phyloP scores from a whole-genome alignment of 805 yeast genomes.

The Clavispora phyllophila region DNA sequence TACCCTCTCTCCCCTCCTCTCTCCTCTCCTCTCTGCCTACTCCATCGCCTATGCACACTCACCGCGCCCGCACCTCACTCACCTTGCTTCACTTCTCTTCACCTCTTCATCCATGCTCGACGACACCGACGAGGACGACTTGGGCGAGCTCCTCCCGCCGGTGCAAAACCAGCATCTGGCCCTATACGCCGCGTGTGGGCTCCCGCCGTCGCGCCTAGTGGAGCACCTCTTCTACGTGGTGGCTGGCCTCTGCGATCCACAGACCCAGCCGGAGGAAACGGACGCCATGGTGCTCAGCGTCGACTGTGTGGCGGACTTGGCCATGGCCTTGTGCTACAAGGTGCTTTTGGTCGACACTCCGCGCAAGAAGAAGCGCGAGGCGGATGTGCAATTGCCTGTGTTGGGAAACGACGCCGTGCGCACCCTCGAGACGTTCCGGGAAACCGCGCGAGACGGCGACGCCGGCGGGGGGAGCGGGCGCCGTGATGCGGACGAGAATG shows the following conservation, averaged over 20 bases:
- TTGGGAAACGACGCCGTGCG: too few species aligned
- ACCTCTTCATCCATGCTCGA: slow-evolving; percentile 2
- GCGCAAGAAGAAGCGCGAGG: background rate
- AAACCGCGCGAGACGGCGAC: too few species aligned
- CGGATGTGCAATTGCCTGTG: background rate
- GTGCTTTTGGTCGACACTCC: slow-evolving; percentile 14
- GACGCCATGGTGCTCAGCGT: slow-evolving; percentile 51
- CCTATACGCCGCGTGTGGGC: background rate
- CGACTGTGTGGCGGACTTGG: slow-evolving; percentile 48
- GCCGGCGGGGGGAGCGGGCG: too few species aligned
- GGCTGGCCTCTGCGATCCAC: slow-evolving; percentile 47
- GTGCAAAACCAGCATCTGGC: background rate
- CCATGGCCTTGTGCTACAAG: slow-evolving; percentile 37
- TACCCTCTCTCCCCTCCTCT: too few species aligned
- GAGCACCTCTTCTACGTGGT: slow-evolving; percentile 10
- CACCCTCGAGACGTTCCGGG: too few species aligned
- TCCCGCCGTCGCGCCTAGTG: slow-evolving; percentile 3
- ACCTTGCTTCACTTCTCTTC: too few species aligned
- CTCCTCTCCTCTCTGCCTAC: too few species aligned
- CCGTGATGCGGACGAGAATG: too few species aligned
- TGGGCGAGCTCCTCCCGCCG: slow-evolving; percentile 3
- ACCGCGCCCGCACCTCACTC: background rate
- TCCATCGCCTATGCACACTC: background rate
- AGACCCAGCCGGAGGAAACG: slow-evolving; percentile 63
- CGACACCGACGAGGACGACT: slow-evolving; percentile 13